Percentiles rank a stretch among this genome's conserved stretches.
Conservation (phyloP, 805 yeast genomes). For the Saccharomycopsis sp. region DNA sequence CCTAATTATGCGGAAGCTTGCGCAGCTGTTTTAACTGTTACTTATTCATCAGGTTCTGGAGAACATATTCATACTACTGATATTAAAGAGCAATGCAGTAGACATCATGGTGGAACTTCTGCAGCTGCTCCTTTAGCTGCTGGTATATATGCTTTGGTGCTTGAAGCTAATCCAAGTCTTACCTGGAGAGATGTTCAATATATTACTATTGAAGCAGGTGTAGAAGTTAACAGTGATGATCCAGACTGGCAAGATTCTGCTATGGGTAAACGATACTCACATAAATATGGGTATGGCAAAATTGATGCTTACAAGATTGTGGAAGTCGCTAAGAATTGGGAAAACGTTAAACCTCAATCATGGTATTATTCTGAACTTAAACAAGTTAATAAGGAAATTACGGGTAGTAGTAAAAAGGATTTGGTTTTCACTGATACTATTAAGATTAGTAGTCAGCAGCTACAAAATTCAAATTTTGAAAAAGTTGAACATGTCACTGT, state of each 20-base stretch:
- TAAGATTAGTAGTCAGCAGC: slow-evolving; percentile 40
- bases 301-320: slow-evolving; percentile 77
- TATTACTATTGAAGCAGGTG: slow-evolving; percentile 63
- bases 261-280: slow-evolving; percentile 65
- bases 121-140: slow-evolving; percentile 99
- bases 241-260: slow-evolving; percentile 71
- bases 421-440: slow-evolving; percentile 32
- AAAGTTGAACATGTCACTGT: slow-evolving; percentile 82
- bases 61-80: slow-evolving; percentile 89
- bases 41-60: slow-evolving; percentile 86
- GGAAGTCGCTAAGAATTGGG: slow-evolving; percentile 65
- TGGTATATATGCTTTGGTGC: slow-evolving; percentile 80
- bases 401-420: slow-evolving; percentile 21
- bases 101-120: slow-evolving; percentile 89
- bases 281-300: slow-evolving; percentile 87
- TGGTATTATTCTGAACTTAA: slow-evolving; percentile 54
- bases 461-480: slow-evolving; percentile 54
- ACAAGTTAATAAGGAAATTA: slow-evolving; percentile 29
- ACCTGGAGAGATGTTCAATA: slow-evolving; percentile 97
- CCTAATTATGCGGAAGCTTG: slow-evolving; percentile 91
- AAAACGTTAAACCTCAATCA: slow-evolving; percentile 84
- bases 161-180: slow-evolving; percentile 76
- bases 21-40: slow-evolving; percentile 88
- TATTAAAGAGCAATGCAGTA: slow-evolving; percentile 59
- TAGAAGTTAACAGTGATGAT: slow-evolving; percentile 58